Evolutionary conservation across 208 protist genomes (phyloP), one percentile per base, ranked within the genome.

Genomic region (Leptomonas seymouri): DNA sequence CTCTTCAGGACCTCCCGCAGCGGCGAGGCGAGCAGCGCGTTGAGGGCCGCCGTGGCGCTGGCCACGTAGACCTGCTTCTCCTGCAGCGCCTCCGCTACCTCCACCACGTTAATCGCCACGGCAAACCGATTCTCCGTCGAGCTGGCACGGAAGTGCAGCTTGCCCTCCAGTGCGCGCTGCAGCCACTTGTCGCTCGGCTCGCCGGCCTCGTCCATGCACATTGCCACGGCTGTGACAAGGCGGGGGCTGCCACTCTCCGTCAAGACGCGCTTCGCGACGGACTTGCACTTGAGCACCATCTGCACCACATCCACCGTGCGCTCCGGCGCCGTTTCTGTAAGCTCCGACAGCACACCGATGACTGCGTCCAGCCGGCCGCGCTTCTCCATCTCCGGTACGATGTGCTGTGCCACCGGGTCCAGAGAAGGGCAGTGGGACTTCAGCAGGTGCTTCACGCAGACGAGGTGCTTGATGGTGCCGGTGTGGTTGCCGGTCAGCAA

Each of bases 121-220:
- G 88, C 79, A 72, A 97, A 93, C 49, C 92, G 89, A 77, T 97
- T 97, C 71, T 96, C 85, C 25, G 92, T 85, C 23, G 84, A 71
- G 72, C 82, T 87, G 12, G 89, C 79, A 53, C 92, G 87, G 66
- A 90, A 91, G 66, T 90, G 87, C 60, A 92, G 76, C 65, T 91
- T 91, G 48, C 89, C 89, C 45, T 93, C 86, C 34, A 97, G 76
- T 23, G 92, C 87, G 23, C 75, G 76, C 58, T 91, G 86, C 60
- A 97, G 82, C 89, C 89, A 95, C 62, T 88, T 83, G 56, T 97
- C 87, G 60, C 82, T 85, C 23, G 76, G 60, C 65, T 97, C 87
- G n/a, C 78, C 78, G 5, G 76, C 81, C 56, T 94, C 92, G 45
- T 93, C 84, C 84, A 93, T 92, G 81, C 92, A 95, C 82, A 94